Percentiles rank a stretch among this genome's conserved stretches.
These are phyloP conservation scores for Colletotrichum orchidophilum DNA, from an alignment of 2,329 filamentous ascomycete species.

Conservation along the genomic window DNA sequence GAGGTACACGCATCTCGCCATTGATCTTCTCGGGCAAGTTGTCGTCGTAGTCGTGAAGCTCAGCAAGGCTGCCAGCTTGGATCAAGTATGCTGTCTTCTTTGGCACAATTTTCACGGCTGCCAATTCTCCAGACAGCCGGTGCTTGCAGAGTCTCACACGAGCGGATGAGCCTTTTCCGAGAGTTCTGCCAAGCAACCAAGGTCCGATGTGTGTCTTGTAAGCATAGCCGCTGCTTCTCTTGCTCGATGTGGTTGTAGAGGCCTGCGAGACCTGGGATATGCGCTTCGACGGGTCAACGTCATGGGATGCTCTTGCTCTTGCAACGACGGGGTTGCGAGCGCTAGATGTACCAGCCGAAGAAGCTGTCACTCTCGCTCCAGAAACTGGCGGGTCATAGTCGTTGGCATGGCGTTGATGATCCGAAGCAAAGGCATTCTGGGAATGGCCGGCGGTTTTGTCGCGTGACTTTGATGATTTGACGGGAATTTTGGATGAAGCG, in stretches of 20 bases:
- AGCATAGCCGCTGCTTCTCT: conserved; percentile 49
- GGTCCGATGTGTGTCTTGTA: conserved; percentile 85
- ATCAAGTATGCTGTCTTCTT: conserved; percentile 82
- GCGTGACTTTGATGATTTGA: conserved; percentile 42
- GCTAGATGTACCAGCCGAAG: not conserved
- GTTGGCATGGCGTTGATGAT: conserved; percentile 33
- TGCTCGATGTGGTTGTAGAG: conserved; percentile 47
- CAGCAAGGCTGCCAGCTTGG: conserved; percentile 85
- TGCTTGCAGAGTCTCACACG: conserved; percentile 89
- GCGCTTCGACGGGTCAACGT: conserved; percentile 47
- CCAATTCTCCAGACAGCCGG: conserved; percentile 78
- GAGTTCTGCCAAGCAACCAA: conserved; percentile 89
- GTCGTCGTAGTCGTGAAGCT: conserved; percentile 78
- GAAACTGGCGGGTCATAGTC: conserved; percentile 26
- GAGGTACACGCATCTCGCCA: conserved; percentile 78
- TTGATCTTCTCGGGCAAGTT: conserved; percentile 63
- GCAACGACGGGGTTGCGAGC: conserved; percentile 38
- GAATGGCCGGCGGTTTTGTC: conserved; percentile 26
- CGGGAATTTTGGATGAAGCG: conserved; percentile 39
- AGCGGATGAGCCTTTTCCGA: conserved; percentile 90
- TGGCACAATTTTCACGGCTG: conserved; percentile 95
- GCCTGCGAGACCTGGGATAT: conserved; percentile 53
- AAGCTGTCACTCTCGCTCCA: conserved; percentile 1
- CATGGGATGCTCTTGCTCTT: conserved; percentile 40
- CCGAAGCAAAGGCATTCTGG: conserved; percentile 3